phyloP scores from a whole-genome alignment of 495 filamentous ascomycete species.

The Neurospora sp. region DNA sequence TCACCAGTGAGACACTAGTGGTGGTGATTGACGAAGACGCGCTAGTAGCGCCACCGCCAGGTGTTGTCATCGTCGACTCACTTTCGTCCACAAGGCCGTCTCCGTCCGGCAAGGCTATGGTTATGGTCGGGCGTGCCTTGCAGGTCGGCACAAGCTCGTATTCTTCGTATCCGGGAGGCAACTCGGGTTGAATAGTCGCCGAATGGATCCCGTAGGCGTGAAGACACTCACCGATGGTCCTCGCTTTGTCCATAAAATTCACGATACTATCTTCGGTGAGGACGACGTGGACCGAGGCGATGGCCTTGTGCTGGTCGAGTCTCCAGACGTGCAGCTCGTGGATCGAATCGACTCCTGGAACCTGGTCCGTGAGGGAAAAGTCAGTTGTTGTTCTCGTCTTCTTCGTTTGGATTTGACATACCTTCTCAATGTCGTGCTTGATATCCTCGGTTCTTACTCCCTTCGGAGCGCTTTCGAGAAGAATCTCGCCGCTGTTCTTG shows the following conservation, averaged over 20 bases:
- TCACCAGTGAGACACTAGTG: background rate
- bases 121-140: background rate
- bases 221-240: constrained; percentile 66
- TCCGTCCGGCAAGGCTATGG: background rate
- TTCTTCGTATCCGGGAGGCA: constrained; percentile 8
- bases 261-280: constrained; percentile 49
- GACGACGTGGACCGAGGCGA: constrained; percentile 79
- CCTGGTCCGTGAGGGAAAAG: constrained; percentile 18
- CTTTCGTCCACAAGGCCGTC: background rate
- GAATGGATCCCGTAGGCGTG: constrained; percentile 92
- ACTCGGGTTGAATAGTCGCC: constrained; percentile 82
- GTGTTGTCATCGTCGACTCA: background rate
- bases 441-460: constrained; percentile 75
- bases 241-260: constrained; percentile 71
- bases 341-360: constrained; percentile 69
- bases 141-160: background rate
- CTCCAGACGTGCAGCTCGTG: constrained; percentile 96
- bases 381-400: background rate
- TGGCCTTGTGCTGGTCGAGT: constrained; percentile 76
- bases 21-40: background rate
- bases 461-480: constrained; percentile 75
- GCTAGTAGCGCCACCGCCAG: background rate
- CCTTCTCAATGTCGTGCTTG: constrained; percentile 70
- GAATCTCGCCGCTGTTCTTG: constrained; percentile 77
- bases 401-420: constrained; percentile 6